A percentile compares a stretch with the other conserved stretches of the same genome.
phyloP scores from a whole-genome alignment of 2,329 filamentous ascomycete species.

The Diaporthe caulivora region DNA sequence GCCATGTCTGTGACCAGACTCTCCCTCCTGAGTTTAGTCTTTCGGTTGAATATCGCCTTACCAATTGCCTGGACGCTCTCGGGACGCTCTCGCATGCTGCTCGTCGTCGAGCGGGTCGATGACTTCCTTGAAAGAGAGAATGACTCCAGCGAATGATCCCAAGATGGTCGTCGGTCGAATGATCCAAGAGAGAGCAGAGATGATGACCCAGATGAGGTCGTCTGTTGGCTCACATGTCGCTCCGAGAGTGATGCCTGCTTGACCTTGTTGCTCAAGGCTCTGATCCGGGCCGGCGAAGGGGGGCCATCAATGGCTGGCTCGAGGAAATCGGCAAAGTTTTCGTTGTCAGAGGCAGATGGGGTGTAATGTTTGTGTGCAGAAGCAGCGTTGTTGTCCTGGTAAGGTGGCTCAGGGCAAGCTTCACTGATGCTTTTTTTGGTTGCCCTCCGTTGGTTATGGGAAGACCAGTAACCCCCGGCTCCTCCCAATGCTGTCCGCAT shows the following conservation, averaged over 20 bases:
- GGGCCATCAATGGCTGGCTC: slow-evolving; percentile 72
- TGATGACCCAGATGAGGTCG: slow-evolving; percentile 68
- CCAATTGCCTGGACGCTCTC: slow-evolving; percentile 72
- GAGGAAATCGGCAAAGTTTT: slow-evolving; percentile 58
- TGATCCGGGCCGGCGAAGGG: slow-evolving; percentile 70
- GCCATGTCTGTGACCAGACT: slow-evolving; percentile 61
- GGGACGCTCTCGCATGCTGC: slow-evolving; percentile 67
- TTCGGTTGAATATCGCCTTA: slow-evolving; percentile 70
- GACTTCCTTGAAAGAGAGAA: slow-evolving; percentile 66
- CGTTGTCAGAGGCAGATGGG: slow-evolving; percentile 38
- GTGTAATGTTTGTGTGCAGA: slow-evolving; percentile 35
- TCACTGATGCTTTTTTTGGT: slow-evolving; percentile 38
- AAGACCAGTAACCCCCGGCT: slow-evolving; percentile 29
- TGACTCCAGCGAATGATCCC: slow-evolving; percentile 64
- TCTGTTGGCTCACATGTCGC: slow-evolving; percentile 60
- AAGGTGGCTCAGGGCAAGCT: slow-evolving; percentile 31
- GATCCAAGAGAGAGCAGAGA: slow-evolving; percentile 62
- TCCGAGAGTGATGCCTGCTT: slow-evolving; percentile 64
- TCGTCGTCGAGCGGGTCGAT: slow-evolving; percentile 67
- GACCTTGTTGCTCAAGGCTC: slow-evolving; percentile 70
- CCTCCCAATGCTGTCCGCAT: slow-evolving; percentile 38
- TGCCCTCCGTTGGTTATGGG: slow-evolving; percentile 35
- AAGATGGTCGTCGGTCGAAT: slow-evolving; percentile 56
- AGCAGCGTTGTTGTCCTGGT: slow-evolving; percentile 22
- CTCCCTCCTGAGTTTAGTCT: slow-evolving; percentile 64